Evolutionary conservation across 2,329 filamentous ascomycete species (phyloP).

Genomic region (Ploettnerulaceae sp.): DNA sequence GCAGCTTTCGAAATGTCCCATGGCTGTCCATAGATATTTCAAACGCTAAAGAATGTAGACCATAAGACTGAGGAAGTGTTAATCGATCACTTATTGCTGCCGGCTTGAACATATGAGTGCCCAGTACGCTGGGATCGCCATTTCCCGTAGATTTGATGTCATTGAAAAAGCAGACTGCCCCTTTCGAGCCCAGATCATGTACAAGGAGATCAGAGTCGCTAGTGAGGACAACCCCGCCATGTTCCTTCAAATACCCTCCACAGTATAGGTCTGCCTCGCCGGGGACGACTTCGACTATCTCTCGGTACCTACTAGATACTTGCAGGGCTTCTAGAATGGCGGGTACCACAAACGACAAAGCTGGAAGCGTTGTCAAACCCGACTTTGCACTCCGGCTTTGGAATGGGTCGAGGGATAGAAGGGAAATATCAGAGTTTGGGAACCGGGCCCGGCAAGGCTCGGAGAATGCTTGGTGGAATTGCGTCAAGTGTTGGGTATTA

Average conservation of each 20-base stretch:
- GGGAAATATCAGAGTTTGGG: constrained; percentile 20
- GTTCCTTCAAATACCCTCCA: constrained; percentile 54
- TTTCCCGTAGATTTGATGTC: constrained; percentile 43
- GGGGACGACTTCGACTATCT: constrained; percentile 56
- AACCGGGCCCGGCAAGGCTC: constrained; percentile 16
- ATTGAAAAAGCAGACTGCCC: constrained; percentile 63
- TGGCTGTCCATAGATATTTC: constrained; percentile 29
- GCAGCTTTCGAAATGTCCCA: constrained; percentile 25
- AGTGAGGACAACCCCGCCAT: constrained; percentile 60
- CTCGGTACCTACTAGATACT: constrained; percentile 39
- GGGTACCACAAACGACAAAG: constrained; percentile 68
- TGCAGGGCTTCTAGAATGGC: constrained; percentile 67
- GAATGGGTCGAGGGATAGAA: constrained; percentile 17
- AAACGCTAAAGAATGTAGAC: constrained; percentile 38
- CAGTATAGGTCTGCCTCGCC: constrained; percentile 85
- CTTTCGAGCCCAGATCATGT: constrained; percentile 59
- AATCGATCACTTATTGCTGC: constrained; percentile 41
- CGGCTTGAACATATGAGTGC: constrained; percentile 37
- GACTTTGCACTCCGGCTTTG: constrained; percentile 19
- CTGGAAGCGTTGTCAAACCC: constrained; percentile 34
- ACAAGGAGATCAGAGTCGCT: constrained; percentile 85
- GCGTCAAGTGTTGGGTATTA: constrained; percentile 25
- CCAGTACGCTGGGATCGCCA: constrained; percentile 21
- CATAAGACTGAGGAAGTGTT: constrained; percentile 35
- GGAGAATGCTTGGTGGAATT: constrained; percentile 24